These are phyloP conservation scores for Dorcoceras hygrometricum DNA, from an alignment of 257 asterid genomes.

Conservation along the genomic window DNA sequence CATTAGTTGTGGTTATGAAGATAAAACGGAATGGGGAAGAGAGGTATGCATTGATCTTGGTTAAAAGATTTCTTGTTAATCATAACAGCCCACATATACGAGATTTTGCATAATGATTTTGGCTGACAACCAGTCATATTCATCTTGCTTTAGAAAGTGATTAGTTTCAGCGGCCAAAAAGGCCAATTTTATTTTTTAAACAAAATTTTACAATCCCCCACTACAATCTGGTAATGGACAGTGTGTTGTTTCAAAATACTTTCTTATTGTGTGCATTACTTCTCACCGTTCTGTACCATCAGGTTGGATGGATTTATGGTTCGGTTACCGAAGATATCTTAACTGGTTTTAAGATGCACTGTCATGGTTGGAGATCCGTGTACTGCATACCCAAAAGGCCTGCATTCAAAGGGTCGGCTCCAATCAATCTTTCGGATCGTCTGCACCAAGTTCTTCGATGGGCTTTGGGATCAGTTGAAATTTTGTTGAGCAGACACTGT, in stretches of 20 bases:
- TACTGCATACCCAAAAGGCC: slow-evolving; percentile 37
- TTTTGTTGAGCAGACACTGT: slow-evolving; percentile 37
- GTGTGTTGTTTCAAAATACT: too few relatives aligned
- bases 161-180: too few relatives aligned
- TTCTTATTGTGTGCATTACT: neutral
- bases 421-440: slow-evolving; percentile 40
- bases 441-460: slow-evolving; percentile 41
- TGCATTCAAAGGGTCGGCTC: slow-evolving; percentile 42
- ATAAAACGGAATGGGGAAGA: slow-evolving; percentile 77
- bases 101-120: neutral
- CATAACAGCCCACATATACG: neutral
- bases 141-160: too few relatives aligned
- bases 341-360: slow-evolving; percentile 41
- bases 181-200: too few relatives aligned
- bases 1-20: slow-evolving; percentile 67
- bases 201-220: too few relatives aligned
- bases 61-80: neutral
- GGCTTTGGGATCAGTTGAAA: slow-evolving; percentile 43
- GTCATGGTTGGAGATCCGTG: slow-evolving; percentile 40
- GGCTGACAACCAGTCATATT: neutral
- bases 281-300: slow-evolving; percentile 12
- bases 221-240: too few relatives aligned
- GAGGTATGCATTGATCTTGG: slow-evolving; percentile 37
- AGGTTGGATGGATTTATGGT: slow-evolving; percentile 43
- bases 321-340: slow-evolving; percentile 42